phyloP scores from a whole-genome alignment of 352 stramenopile genomes.

The Phytophthora nicotianae region DNA sequence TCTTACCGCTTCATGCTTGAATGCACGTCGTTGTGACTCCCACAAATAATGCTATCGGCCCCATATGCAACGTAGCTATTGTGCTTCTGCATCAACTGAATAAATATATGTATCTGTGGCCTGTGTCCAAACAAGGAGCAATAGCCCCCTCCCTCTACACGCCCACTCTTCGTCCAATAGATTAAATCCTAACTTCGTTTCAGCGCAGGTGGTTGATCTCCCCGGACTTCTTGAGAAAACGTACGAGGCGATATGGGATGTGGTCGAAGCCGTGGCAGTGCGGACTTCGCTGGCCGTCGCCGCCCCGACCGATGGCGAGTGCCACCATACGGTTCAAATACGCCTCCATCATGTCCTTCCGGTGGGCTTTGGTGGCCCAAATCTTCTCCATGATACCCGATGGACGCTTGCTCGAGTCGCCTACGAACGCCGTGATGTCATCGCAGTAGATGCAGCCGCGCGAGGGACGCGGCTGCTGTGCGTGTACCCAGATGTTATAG shows the following conservation, averaged over 20 bases:
- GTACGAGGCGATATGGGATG: constrained; percentile 44
- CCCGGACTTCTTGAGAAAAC: constrained; percentile 39
- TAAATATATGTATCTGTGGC: constrained; percentile 31
- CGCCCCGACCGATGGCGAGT: constrained; percentile 36
- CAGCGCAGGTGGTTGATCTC: constrained; percentile 33
- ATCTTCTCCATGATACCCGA: constrained; percentile 37
- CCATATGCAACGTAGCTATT: neutral
- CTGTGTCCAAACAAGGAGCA: neutral
- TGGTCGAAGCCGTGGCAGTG: constrained; percentile 46
- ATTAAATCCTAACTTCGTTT: constrained; percentile 2
- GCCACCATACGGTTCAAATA: constrained; percentile 43
- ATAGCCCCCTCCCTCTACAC: neutral
- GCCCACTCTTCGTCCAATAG: constrained; percentile 1
- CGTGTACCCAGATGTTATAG: constrained; percentile 47
- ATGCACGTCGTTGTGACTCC: no score
- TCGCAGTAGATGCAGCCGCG: constrained; percentile 45
- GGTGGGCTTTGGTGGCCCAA: constrained; percentile 33
- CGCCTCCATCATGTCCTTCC: constrained; percentile 37
- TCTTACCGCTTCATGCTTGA: no score
- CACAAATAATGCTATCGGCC: no score
- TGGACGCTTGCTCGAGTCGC: constrained; percentile 34
- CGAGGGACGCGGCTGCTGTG: constrained; percentile 36
- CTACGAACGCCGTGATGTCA: constrained; percentile 41
- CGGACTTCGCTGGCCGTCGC: constrained; percentile 37
- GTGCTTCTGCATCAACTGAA: constrained; percentile 20